phyloP scores from a whole-genome alignment of 805 yeast species.

The Nakazawaea siamensis region DNA sequence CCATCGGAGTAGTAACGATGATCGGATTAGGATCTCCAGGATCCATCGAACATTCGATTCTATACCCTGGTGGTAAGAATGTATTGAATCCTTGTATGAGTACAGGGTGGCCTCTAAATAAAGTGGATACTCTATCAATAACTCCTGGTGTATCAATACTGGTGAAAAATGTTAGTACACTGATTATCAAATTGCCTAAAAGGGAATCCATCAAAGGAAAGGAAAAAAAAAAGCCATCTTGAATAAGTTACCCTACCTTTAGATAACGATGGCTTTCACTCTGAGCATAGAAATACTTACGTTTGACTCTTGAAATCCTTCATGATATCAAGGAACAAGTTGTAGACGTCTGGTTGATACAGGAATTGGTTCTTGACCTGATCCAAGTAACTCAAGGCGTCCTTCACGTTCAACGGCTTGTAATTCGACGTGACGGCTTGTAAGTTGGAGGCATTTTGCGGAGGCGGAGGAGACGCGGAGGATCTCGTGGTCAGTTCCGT shows the following conservation, averaged over 20 bases:
- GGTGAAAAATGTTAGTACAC: conserved; percentile 9
- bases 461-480: conserved; percentile 13
- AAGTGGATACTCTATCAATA: conserved; percentile 84
- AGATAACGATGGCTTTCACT: conserved; percentile 1
- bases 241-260: conserved; percentile 1
- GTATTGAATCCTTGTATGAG: conserved; percentile 97
- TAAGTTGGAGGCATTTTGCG: conserved; percentile 18
- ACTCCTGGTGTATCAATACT: conserved; percentile 97
- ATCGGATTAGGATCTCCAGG: conserved; percentile 90
- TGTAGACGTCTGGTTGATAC: conserved; percentile 91
- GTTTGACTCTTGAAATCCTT: conserved; percentile 95
- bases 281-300: conserved; percentile 25
- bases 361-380: conserved; percentile 91
- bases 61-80: conserved; percentile 92
- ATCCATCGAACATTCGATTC: conserved; percentile 83
- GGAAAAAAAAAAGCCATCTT: no score
- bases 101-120: conserved; percentile 89
- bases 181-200: conserved; percentile 2
- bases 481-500: conserved; percentile 17
- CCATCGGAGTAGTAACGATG: conserved; percentile 92
- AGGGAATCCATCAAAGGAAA: background rate
- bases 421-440: conserved; percentile 28
- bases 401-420: conserved; percentile 88
- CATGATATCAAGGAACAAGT: conserved; percentile 95
- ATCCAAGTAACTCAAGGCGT: conserved; percentile 90